Base-by-base conservation (phyloP, 352 stramenopile species). In the Globisporangium solare region DNA sequence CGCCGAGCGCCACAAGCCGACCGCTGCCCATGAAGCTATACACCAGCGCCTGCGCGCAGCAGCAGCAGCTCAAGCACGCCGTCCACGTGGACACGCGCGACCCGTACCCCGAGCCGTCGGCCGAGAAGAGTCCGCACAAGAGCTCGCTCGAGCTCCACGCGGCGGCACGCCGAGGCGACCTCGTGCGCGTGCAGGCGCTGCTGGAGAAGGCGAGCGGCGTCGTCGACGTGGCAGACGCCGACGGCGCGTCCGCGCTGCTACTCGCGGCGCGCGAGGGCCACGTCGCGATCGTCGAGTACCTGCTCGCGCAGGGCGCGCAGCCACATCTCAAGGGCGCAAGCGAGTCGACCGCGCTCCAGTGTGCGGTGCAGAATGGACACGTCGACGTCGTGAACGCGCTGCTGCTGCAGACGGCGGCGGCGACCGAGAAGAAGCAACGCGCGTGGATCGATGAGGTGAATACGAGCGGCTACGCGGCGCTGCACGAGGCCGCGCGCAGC, bases 241-340 rank as follows among this genome's bases (percentile, higher is more conserved):
- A n/a, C 13, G 54, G 54, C 6, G 54, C 45, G n/a, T 53, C 54
- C 8, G 37, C 48, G 22, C 27, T 61, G 20, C 47, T 56, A 10
- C 47, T 56, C 17, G 56, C 56, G 14, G 39, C 47, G n/a, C 56
- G 56, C 5, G 56, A 61, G 18, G 56, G 56, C 13, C 49, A 51
- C 12, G 10, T 50, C 15, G 22, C 37, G 13, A 41, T 61, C 24
- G 56, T 61, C 15, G 40, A 56, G 56, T 39, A 56, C 3, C 37
- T 56, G 17, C 18, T 61, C 13, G 24, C 39, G 2, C 27, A 39
- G 4, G 47, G 47, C 13, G 56, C 47, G 6, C 8, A 18, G 10
- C 14, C 47, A 2, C 20, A 13, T 11, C 15, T 47, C 6, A 54
- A 49, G 40, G 50, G 48, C n/a, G 22, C 47, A 21, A 56, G 51